These are phyloP conservation scores for Pseudotulostoma volvatum DNA, from an alignment of 495 filamentous ascomycete genomes.

Conservation along the genomic window DNA sequence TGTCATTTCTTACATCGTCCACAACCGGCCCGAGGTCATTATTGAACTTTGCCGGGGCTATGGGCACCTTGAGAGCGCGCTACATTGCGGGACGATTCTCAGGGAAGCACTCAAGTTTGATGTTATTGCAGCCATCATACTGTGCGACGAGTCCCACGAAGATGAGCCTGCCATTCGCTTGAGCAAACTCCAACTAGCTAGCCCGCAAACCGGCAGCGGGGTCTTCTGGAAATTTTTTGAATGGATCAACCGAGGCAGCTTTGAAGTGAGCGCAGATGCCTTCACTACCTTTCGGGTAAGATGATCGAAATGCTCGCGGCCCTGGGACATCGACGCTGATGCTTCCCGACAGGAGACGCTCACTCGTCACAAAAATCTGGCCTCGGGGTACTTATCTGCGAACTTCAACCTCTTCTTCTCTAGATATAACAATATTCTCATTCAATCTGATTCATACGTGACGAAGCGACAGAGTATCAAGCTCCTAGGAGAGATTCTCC, in stretches of 20 bases:
- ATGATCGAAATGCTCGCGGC: neutral
- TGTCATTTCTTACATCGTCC: constrained; percentile 72
- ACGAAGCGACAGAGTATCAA: constrained; percentile 98
- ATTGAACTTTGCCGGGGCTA: constrained; percentile 82
- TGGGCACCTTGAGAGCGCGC: constrained; percentile 75
- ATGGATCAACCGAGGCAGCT: constrained; percentile 88
- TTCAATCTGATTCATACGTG: constrained; percentile 89
- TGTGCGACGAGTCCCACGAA: constrained; percentile 72
- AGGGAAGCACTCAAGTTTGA: constrained; percentile 88
- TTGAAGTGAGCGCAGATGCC: constrained; percentile 93
- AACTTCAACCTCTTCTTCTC: constrained; percentile 88
- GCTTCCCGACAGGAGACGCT: constrained; percentile 53
- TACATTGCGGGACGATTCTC: constrained; percentile 79
- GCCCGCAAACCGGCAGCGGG: constrained; percentile 53
- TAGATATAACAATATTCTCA: constrained; percentile 73
- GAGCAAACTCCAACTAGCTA: constrained; percentile 47
- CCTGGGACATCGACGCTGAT: no score
- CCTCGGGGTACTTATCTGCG: constrained; percentile 66
- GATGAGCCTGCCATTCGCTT: constrained; percentile 37
- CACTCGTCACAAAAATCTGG: constrained; percentile 80
- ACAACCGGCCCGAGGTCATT: constrained; percentile 70
- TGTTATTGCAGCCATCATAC: constrained; percentile 67
- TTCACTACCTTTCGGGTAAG: constrained; percentile 90
- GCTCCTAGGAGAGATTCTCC: constrained; percentile 80
- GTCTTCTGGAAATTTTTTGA: constrained; percentile 97